phyloP scores from a whole-genome alignment of 2,329 filamentous ascomycete genomes.

The Penicillium paneum region DNA sequence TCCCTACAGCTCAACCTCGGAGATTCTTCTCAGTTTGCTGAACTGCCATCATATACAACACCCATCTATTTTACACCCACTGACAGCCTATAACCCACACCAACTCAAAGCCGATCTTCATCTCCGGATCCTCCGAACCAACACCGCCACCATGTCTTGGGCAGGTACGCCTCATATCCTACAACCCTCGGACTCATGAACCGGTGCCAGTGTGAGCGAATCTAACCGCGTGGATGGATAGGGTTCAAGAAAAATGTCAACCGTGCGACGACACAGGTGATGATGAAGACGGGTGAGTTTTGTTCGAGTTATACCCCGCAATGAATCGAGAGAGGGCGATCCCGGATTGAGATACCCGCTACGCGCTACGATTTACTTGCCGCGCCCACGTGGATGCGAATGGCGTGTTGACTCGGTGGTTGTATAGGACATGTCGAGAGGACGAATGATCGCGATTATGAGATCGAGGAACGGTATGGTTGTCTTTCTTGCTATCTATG shows the following conservation, averaged over 20 bases:
- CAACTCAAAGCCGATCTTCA: background rate
- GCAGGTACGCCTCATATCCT: conserved; percentile 51
- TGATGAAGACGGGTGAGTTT: conserved; percentile 89
- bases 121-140: background rate
- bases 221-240: conserved; percentile 33
- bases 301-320: conserved; percentile 19
- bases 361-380: background rate
- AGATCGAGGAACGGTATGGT: conserved; percentile 82
- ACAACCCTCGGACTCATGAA: background rate
- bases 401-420: background rate
- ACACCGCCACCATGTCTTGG: conserved; percentile 61
- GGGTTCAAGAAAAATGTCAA: conserved; percentile 96
- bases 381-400: background rate
- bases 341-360: background rate
- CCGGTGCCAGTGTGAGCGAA: background rate
- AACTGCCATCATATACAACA: background rate
- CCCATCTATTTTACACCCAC: background rate
- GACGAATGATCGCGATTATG: conserved; percentile 97
- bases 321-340: conserved; percentile 10
- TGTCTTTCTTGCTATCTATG: background rate
- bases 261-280: conserved; percentile 97
- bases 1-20: background rate
- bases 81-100: background rate
- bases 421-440: conserved; percentile 84
- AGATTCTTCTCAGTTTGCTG: background rate